Conservation (phyloP, 1,139 yeast species). For the Debaryomyces singareniensis region DNA sequence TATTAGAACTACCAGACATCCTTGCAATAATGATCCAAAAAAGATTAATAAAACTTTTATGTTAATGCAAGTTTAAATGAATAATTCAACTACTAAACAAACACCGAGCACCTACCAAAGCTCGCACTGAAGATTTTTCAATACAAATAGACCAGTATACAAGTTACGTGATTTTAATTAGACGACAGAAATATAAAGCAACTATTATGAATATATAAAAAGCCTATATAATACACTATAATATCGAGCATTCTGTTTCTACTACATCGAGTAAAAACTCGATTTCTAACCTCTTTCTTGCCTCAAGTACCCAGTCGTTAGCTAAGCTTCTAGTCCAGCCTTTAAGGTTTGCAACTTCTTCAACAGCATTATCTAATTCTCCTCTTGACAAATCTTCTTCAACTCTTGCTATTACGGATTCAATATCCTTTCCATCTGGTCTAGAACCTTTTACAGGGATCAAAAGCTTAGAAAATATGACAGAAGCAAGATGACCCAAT, state of each 20-base stretch:
- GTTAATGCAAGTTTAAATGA: too few relatives aligned
- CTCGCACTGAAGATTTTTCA: too few relatives aligned
- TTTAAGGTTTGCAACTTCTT: conserved; percentile 81
- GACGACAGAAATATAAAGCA: too few relatives aligned
- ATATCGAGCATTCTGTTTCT: conserved; percentile 49
- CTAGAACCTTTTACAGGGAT: conserved; percentile 54
- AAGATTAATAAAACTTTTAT: too few relatives aligned
- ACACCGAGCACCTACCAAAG: too few relatives aligned
- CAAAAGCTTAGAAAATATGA: conserved; percentile 67
- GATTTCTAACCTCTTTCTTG: conserved; percentile 82
- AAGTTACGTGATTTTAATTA: too few relatives aligned
- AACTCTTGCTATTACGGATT: conserved; percentile 83
- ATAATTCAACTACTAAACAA: too few relatives aligned
- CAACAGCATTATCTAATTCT: conserved; percentile 81
- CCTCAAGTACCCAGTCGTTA: conserved; percentile 84
- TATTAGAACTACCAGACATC: conserved; percentile 11
- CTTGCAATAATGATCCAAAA: too few relatives aligned
- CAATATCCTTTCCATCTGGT: conserved; percentile 74
- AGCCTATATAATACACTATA: conserved; percentile 11
- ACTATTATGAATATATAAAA: background rate
- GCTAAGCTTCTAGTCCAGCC: conserved; percentile 94
- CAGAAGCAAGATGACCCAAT: conserved; percentile 82
- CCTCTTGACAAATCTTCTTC: conserved; percentile 71
- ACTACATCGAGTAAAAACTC: conserved; percentile 69
- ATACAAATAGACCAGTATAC: too few relatives aligned